Base-by-base conservation (phyloP, 129 eudicot genomes). In the Flaveria sonorensis region DNA sequence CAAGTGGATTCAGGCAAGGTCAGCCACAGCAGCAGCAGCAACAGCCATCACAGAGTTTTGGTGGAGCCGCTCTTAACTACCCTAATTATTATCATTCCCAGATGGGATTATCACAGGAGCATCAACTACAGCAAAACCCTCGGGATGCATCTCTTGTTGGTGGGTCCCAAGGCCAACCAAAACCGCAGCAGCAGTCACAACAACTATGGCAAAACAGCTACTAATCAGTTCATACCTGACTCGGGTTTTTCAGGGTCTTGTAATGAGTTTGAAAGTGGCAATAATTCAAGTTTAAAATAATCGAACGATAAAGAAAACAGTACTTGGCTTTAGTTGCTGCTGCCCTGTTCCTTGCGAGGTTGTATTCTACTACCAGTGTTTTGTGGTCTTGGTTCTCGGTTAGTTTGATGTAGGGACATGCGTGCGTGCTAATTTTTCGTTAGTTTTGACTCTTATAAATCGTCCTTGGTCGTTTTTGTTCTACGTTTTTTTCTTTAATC, bases 201-300 rank as follows among this genome's bases (percentile, higher is more conserved):
- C 97, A 93, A 83, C 68, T 89, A 68, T 93, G 97, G 97, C 96
- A 90, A 78, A 88, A 87, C 86, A 74, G 83, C 85, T 88, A 88
- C 96, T 93, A 88, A 88, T 85, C 83, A 11, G 40, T 14, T 20
- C 42, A 13, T 71, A 65, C 71, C 72, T 68, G 82, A 73, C 81
- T 81, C 75, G 64, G 90, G 86, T 85, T 85, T 85, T 85, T 88
- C 87, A 77, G 93, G 88, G 93, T 82, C 88, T 84, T 86, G 93
- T 83, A 83, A 81, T 68, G 87, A 86, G 86, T 81, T 82, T 76
- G 84, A 81, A 85, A 86, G 87, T 79, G 86, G 93, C 88, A 39
- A 73, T 66, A 66, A 66, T 73, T 80, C 83, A 73, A 80, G 71
- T 56, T 66, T 73, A 75, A 55, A 74, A 81, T 74, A 81, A 81